phyloP scores from a whole-genome alignment of 1,139 yeast genomes.

The Trichomonascaceae sp. region DNA sequence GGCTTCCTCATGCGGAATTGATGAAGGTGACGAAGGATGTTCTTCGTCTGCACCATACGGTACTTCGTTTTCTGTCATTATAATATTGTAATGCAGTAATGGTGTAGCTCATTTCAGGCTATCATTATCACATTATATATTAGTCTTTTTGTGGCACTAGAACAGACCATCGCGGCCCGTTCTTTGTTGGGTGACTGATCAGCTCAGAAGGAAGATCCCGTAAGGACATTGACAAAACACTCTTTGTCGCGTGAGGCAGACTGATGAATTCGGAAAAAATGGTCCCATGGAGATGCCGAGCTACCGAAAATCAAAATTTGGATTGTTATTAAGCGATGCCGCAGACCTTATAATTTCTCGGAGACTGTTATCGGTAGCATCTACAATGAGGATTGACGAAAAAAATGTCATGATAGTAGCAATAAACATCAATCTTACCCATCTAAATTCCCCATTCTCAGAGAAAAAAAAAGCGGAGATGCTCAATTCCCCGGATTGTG shows the following conservation, averaged over 20 bases:
- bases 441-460: no score
- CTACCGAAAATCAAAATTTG: not conserved
- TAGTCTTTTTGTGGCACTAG: not conserved
- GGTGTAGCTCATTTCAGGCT: not conserved
- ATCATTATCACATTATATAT: not conserved
- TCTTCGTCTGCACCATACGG: not conserved
- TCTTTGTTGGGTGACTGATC: not conserved
- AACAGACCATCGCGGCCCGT: not conserved
- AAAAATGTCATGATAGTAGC: not conserved
- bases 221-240: not conserved
- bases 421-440: no score
- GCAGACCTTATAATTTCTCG: not conserved
- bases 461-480: no score
- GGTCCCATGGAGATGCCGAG: not conserved
- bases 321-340: not conserved
- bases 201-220: not conserved
- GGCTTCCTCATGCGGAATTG: not conserved
- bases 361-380: not conserved
- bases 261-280: no score
- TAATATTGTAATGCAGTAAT: conserved; percentile 9
- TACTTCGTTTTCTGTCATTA: not conserved
- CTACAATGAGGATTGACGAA: not conserved
- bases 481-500: no score
- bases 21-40: not conserved
- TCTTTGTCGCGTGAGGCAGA: no score